A percentile compares a stretch with the other conserved stretches of the same genome.
Conservation (phyloP, 1,284 basidiomycete genomes). For the Pholiota adiposa region DNA sequence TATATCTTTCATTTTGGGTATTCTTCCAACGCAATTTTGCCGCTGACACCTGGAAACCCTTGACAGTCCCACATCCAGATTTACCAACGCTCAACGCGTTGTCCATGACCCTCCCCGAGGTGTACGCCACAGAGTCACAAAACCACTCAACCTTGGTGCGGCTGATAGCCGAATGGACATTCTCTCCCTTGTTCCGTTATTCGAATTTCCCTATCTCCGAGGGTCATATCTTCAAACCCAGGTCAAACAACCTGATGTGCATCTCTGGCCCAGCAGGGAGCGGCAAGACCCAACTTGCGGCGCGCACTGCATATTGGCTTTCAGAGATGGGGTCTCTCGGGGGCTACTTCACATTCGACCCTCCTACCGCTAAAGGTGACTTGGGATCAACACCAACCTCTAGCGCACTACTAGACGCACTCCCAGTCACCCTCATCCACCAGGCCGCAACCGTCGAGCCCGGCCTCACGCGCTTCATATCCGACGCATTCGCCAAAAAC, state of each 20-base stretch:
- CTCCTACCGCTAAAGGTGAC: background rate
- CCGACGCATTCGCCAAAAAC: slow-evolving; percentile 9
- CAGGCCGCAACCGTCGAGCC: slow-evolving; percentile 20
- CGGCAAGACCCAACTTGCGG: slow-evolving; percentile 19
- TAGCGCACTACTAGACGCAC: slow-evolving; percentile 13
- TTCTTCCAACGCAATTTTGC: background rate
- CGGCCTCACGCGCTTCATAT: slow-evolving; percentile 8
- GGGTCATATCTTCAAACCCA: background rate
- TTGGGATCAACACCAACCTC: background rate
- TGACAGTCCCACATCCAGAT: slow-evolving; percentile 14
- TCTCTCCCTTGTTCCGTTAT: slow-evolving; percentile 9
- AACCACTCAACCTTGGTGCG: slow-evolving; percentile 15
- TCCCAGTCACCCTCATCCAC: slow-evolving; percentile 23
- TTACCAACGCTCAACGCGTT: slow-evolving; percentile 17
- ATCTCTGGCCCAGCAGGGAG: slow-evolving; percentile 15
- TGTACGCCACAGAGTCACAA: slow-evolving; percentile 4
- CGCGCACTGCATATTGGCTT: slow-evolving; percentile 19
- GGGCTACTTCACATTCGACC: slow-evolving; percentile 25
- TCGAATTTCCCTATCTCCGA: background rate
- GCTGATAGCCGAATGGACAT: slow-evolving; percentile 22
- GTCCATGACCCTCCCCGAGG: slow-evolving; percentile 20
- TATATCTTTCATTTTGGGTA: background rate
- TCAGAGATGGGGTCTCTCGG: slow-evolving; percentile 22
- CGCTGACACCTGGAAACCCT: too few species aligned
- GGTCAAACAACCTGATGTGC: slow-evolving; percentile 18